Conservation (phyloP, 2,329 filamentous ascomycete genomes). For the Xylaria sp. region DNA sequence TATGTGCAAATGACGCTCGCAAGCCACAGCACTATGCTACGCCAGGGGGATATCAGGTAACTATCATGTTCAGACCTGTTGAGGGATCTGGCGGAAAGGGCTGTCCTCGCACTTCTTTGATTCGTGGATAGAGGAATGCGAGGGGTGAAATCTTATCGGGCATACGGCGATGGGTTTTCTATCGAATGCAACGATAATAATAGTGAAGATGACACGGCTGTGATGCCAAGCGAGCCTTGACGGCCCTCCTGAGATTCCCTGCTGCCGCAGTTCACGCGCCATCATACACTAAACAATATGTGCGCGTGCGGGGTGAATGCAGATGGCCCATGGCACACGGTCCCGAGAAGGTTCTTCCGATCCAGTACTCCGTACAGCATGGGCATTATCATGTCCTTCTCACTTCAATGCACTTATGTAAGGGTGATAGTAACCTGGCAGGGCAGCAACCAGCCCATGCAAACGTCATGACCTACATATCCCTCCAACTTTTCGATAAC, state of each 20-base stretch:
- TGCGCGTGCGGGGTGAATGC: constrained; percentile 36
- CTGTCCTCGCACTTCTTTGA: background rate
- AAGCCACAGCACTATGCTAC: background rate
- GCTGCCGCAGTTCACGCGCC: constrained; percentile 34
- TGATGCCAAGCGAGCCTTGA: constrained; percentile 25
- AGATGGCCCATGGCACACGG: constrained; percentile 22
- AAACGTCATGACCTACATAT: background rate
- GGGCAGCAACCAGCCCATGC: constrained; percentile 1
- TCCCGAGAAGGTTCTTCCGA: constrained; percentile 19
- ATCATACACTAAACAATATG: constrained; percentile 23
- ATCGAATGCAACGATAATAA: constrained; percentile 28
- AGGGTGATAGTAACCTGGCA: background rate
- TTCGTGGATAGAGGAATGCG: background rate
- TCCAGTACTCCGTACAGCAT: constrained; percentile 15
- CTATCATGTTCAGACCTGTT: background rate
- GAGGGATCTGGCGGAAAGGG: constrained; percentile 2
- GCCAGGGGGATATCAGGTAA: background rate
- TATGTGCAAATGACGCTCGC: background rate
- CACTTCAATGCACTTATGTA: background rate
- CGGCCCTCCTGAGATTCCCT: constrained; percentile 20
- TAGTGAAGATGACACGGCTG: constrained; percentile 33
- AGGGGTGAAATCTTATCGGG: constrained; percentile 2
- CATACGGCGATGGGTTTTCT: constrained; percentile 11
- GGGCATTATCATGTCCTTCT: constrained; percentile 9
- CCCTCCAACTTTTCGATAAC: constrained; percentile 1